A percentile compares a stretch with the other conserved stretches of the same genome.
These are phyloP conservation scores for Backusella circina DNA, from an alignment of 192 early-diverging fungal genomes.

Conservation along the genomic window DNA sequence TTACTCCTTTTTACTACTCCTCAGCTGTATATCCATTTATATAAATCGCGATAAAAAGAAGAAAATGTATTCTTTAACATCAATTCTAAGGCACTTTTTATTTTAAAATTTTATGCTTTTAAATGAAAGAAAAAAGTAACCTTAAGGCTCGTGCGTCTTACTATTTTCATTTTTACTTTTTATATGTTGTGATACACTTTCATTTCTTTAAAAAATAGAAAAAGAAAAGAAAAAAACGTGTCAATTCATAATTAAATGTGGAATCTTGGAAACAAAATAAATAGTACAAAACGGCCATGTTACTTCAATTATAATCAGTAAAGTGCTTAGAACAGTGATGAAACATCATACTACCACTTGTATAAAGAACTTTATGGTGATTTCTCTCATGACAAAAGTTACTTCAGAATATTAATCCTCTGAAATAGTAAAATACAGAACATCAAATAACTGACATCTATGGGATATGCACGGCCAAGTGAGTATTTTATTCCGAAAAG, in stretches of 20 bases:
- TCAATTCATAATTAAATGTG: not conserved
- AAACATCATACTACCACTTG: not conserved
- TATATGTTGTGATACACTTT: not conserved
- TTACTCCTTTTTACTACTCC: not conserved
- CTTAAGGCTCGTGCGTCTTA: not conserved
- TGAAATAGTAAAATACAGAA: not conserved
- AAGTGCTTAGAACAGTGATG: not conserved
- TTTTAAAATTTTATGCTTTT: not conserved
- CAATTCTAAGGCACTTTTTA: not conserved
- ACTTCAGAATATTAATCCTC: not conserved
- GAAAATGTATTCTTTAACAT: not conserved
- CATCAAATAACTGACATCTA: not conserved
- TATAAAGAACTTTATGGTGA: not conserved
- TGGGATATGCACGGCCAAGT: not conserved
- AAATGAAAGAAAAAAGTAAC: not conserved
- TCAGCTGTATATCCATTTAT: not conserved
- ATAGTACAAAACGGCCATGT: not conserved
- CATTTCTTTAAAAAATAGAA: not conserved
- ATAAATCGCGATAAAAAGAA: not conserved
- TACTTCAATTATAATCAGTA: not conserved
- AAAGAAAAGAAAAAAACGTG: not conserved
- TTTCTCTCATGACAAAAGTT: not conserved
- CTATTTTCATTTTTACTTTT: not conserved
- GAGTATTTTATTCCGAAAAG: not conserved
- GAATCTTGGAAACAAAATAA: not conserved